Conservation (phyloP, 108 stramenopile species). For the Skeletonema grethae region DNA sequence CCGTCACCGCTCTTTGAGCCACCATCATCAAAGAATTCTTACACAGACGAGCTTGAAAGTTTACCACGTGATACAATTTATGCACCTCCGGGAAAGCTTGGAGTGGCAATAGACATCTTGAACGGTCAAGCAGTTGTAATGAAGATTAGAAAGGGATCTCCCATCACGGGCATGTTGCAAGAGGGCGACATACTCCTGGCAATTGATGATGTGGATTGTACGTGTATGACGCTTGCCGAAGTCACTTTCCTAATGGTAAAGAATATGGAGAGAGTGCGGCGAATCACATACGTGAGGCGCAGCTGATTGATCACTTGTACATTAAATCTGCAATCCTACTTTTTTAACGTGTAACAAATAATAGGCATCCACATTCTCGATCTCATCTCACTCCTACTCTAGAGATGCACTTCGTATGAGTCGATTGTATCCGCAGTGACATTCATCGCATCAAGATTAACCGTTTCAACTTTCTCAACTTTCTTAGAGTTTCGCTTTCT, state of each 20-base stretch:
- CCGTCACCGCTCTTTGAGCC: constrained; percentile 1
- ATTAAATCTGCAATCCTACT: no score
- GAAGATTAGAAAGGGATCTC: constrained; percentile 49
- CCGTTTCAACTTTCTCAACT: background rate
- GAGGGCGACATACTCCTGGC: constrained; percentile 64
- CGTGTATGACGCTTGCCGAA: constrained; percentile 58
- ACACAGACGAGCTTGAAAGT: constrained; percentile 6
- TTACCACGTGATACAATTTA: constrained; percentile 12
- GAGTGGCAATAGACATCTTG: constrained; percentile 74
- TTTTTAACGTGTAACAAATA: background rate
- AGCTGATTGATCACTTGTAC: background rate
- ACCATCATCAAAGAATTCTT: background rate
- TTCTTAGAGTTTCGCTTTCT: background rate
- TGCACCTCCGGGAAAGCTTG: constrained; percentile 71
- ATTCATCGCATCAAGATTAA: background rate
- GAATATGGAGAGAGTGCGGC: constrained; percentile 53
- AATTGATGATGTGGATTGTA: constrained; percentile 70
- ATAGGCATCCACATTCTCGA: background rate
- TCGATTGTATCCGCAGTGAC: background rate
- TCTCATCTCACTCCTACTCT: background rate
- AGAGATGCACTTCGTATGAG: background rate
- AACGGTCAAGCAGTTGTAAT: constrained; percentile 67
- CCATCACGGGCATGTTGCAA: constrained; percentile 44
- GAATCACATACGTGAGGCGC: constrained; percentile 42
- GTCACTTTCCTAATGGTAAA: constrained; percentile 70